A percentile compares a stretch with the other conserved stretches of the same genome.
phyloP scores from a whole-genome alignment of 1,284 basidiomycete genomes.

The Tilletia horrida region DNA sequence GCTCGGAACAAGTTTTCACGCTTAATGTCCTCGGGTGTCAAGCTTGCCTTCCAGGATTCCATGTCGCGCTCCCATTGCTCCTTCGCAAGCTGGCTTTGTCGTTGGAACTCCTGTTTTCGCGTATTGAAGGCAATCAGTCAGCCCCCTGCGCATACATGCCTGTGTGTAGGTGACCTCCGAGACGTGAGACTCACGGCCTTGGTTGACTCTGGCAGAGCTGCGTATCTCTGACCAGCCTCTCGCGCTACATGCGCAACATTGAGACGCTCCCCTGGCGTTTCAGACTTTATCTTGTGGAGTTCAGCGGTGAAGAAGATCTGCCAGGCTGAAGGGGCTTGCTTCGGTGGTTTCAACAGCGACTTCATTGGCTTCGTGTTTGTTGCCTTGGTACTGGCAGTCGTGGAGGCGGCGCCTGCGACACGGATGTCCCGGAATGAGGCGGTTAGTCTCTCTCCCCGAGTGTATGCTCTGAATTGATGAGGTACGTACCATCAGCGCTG shows the following conservation, averaged over 20 bases:
- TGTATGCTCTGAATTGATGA: constrained; percentile 53
- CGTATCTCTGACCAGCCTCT: constrained; percentile 87
- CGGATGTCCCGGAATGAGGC: too few species aligned
- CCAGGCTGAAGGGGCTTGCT: constrained; percentile 90
- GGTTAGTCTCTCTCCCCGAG: constrained; percentile 32
- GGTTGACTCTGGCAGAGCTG: constrained; percentile 70
- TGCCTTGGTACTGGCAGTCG: not conserved
- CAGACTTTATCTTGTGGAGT: constrained; percentile 75
- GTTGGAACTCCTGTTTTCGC: constrained; percentile 33
- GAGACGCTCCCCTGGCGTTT: constrained; percentile 63
- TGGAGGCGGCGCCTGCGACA: not conserved
- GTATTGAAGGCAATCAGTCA: constrained; percentile 49
- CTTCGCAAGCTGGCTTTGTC: constrained; percentile 73
- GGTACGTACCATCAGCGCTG: not conserved
- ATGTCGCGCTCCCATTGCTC: constrained; percentile 75
- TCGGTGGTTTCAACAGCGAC: constrained; percentile 73
- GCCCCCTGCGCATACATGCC: not conserved
- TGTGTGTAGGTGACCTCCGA: not conserved
- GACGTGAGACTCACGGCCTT: constrained; percentile 61
- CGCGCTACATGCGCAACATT: constrained; percentile 95
- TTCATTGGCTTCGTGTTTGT: constrained; percentile 55
- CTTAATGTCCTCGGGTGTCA: constrained; percentile 91
- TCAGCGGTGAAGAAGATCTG: constrained; percentile 95
- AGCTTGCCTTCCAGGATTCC: constrained; percentile 76
- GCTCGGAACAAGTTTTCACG: constrained; percentile 86